These are phyloP conservation scores for Auxenochlorella pyrenoidosa DNA, from an alignment of 139 green algal genomes.

Conservation along the genomic window DNA sequence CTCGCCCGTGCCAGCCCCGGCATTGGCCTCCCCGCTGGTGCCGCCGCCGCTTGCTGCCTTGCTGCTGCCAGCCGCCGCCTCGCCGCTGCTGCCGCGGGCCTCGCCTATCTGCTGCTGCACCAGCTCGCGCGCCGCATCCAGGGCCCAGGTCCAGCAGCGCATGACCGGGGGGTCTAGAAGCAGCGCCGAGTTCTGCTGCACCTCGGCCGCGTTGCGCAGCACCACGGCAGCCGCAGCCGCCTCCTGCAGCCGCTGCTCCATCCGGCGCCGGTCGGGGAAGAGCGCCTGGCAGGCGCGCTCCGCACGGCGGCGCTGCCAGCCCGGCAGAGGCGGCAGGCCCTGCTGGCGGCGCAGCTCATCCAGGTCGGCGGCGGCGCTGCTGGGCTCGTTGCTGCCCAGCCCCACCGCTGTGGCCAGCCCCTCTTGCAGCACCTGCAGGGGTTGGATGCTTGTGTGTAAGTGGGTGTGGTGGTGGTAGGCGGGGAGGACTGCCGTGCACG, in stretches of 20 bases:
- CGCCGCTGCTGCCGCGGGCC: not conserved
- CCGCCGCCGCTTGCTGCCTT: not conserved
- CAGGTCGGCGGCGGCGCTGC: not conserved
- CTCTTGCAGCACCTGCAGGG: conserved; percentile 23
- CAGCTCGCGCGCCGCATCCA: conserved; percentile 24
- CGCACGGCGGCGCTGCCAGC: not conserved
- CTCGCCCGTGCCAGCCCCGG: too few relatives aligned
- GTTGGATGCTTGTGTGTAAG: too few relatives aligned
- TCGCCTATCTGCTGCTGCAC: conserved; percentile 15
- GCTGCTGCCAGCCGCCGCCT: too few relatives aligned
- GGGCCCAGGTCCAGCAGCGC: conserved; percentile 25
- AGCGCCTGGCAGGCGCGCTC: not conserved
- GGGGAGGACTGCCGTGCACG: too few relatives aligned
- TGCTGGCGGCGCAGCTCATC: not conserved
- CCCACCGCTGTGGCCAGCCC: not conserved
- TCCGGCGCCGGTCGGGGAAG: not conserved
- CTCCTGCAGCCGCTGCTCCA: conserved; percentile 9
- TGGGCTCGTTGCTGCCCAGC: not conserved
- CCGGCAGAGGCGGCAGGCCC: conserved; percentile 23
- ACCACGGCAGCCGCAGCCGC: conserved; percentile 25
- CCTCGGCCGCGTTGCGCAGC: conserved; percentile 24
- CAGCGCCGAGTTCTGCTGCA: conserved; percentile 4
- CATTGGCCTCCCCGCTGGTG: not conserved
- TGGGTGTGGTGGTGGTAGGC: too few relatives aligned
- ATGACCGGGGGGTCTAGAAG: conserved; percentile 21